These are phyloP conservation scores for Starmerella stellata DNA, from an alignment of 805 yeast genomes.

Conservation along the genomic window DNA sequence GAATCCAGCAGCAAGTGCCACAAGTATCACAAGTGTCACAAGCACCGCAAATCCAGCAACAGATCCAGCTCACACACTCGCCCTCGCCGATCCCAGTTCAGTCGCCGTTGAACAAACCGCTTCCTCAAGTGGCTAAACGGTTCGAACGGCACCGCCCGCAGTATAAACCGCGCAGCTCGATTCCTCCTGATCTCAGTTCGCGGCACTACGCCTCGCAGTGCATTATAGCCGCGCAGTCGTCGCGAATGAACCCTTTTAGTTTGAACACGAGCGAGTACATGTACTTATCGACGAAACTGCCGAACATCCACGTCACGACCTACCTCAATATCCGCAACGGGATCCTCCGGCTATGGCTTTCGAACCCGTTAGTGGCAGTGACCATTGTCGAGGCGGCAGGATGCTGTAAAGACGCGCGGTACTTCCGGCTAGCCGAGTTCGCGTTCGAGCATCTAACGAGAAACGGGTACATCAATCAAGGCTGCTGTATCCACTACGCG, in stretches of 20 bases:
- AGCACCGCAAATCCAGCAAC: background rate
- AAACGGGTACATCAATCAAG: conserved; percentile 28
- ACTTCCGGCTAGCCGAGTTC: conserved; percentile 26
- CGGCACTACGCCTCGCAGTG: conserved; percentile 26
- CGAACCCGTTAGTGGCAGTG: conserved; percentile 28
- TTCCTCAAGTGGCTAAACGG: background rate
- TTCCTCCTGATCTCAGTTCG: conserved; percentile 24
- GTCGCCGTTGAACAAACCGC: conserved; percentile 9
- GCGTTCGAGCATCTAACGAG: conserved; percentile 29
- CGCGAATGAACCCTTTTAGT: conserved; percentile 25
- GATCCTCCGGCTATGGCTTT: conserved; percentile 27
- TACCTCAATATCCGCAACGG: conserved; percentile 29
- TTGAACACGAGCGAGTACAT: conserved; percentile 25
- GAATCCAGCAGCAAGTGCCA: background rate
- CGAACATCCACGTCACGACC: conserved; percentile 26
- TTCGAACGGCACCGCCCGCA: conserved; percentile 6
- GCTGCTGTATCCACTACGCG: conserved; percentile 19
- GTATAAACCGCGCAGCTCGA: conserved; percentile 26
- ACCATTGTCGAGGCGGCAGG: conserved; percentile 29
- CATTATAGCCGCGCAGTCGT: conserved; percentile 26
- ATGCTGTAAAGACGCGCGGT: conserved; percentile 26
- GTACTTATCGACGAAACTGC: conserved; percentile 22
- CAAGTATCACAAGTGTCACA: background rate
- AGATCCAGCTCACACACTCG: background rate
- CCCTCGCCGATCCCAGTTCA: background rate